Percentiles rank a stretch among this genome's conserved stretches.
Conservation (phyloP, 495 filamentous ascomycete genomes). For the Sordaria brevicollis region DNA sequence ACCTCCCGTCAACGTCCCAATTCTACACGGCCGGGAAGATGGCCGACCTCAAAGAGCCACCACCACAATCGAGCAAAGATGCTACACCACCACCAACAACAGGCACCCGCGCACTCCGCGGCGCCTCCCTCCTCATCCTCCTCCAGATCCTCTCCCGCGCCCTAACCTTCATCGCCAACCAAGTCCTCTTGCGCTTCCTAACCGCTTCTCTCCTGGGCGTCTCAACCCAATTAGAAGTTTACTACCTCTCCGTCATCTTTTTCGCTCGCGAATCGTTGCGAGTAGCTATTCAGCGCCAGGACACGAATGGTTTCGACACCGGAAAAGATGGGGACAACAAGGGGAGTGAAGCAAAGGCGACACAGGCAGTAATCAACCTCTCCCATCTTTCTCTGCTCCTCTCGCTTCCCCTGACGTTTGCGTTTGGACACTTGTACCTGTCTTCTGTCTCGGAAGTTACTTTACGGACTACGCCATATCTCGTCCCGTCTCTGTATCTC, state of each 20-base stretch:
- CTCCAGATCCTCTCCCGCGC: constrained; percentile 75
- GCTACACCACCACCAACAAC: not conserved
- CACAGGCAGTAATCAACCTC: constrained; percentile 75
- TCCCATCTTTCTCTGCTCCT: constrained; percentile 67
- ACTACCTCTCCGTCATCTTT: constrained; percentile 76
- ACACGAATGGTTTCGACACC: constrained; percentile 17
- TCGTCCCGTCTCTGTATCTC: constrained; percentile 50
- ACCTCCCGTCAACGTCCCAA: not conserved
- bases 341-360: not conserved
- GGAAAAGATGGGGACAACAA: constrained; percentile 12
- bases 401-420: constrained; percentile 51
- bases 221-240: constrained; percentile 83
- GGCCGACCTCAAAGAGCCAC: not conserved
- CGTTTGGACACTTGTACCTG: constrained; percentile 57
- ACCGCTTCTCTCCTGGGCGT: constrained; percentile 76
- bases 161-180: constrained; percentile 84
- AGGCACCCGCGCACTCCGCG: constrained; percentile 31
- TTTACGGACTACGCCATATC: constrained; percentile 47
- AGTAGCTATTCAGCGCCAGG: constrained; percentile 74
- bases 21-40: not conserved
- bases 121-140: constrained; percentile 75
- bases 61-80: not conserved
- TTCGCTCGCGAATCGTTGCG: constrained; percentile 85
- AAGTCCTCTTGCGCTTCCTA: constrained; percentile 74
- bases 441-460: constrained; percentile 41